Conservation (phyloP, 208 protist species). For the Trypanosoma mega region DNA sequence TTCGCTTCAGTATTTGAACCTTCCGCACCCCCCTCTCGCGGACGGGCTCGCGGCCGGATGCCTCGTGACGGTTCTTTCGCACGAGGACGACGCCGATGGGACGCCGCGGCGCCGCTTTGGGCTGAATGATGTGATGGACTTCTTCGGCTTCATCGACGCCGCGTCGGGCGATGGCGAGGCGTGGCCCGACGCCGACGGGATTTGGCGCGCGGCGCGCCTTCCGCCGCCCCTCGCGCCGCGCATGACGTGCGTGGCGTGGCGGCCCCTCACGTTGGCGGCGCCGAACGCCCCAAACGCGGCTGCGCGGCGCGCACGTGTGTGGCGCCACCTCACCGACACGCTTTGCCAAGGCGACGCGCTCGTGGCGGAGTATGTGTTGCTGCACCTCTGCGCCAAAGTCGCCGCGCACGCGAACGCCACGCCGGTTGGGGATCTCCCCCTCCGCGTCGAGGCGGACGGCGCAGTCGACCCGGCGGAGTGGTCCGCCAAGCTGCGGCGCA, state of each 20-base stretch:
- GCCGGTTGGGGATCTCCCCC: slow-evolving; percentile 78
- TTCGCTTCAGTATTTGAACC: slow-evolving; percentile 24
- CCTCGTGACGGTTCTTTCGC: slow-evolving; percentile 38
- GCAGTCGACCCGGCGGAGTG: slow-evolving; percentile 31
- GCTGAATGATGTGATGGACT: slow-evolving; percentile 72
- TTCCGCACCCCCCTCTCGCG: slow-evolving; percentile 33
- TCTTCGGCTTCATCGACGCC: slow-evolving; percentile 66
- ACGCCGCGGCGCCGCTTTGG: slow-evolving; percentile 26
- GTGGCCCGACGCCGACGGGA: slow-evolving; percentile 34
- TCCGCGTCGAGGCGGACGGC: slow-evolving; percentile 35
- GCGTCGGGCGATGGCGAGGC: slow-evolving; percentile 1
- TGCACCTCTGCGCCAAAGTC: slow-evolving; percentile 68
- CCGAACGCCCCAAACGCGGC: slow-evolving; percentile 27
- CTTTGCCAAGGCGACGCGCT: slow-evolving; percentile 62
- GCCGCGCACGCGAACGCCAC: slow-evolving; percentile 39
- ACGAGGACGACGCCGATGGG: slow-evolving; percentile 1
- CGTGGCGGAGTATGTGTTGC: slow-evolving; percentile 63
- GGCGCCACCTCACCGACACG: slow-evolving; percentile 28
- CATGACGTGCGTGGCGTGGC: slow-evolving; percentile 39
- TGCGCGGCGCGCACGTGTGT: slow-evolving; percentile 13
- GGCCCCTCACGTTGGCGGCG: slow-evolving; percentile 20
- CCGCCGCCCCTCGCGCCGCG: slow-evolving; percentile 39
- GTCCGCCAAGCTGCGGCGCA: slow-evolving; percentile 36
- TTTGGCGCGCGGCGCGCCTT: slow-evolving; percentile 60
- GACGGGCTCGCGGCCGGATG: slow-evolving; percentile 29